Base-by-base conservation (phyloP, 495 filamentous ascomycete species). In the Cudoniella acicularis region DNA sequence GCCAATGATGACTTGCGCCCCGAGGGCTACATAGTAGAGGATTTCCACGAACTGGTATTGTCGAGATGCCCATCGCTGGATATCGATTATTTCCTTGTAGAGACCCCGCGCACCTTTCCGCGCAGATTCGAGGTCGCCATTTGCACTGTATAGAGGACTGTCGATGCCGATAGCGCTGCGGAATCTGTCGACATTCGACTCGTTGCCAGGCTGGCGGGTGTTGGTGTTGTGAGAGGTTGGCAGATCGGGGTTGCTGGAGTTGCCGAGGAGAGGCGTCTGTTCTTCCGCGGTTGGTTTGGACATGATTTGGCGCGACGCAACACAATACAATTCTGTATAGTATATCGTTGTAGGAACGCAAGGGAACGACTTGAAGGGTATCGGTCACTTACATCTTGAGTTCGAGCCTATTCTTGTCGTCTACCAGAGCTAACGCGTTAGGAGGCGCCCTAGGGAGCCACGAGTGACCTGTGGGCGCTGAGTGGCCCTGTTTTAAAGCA, bases 1-100 rank as follows among this genome's bases (percentile, higher is more conserved):
- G 1, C 71, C 71, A 24, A 73, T 62, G 10, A 72, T 63, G 24
- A 73, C 51, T 49, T 73, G 69, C 16, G 49, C 26, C 1, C 47
- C 52, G 52, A 66, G 55, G 1, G 57, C 42, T 10, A 54, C 3
- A 56, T 66, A 66, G 27, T 60, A 63, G 3, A 66, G 24, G 10
- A 41, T 9, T 17, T 66, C 60, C 17, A 63, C 43, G 10, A 56
- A 0, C 6, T 42, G 56, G 24, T 57, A 63, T 55, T 60, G 60
- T 16, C 36, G 40, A n/a, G 21, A 49, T 9, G 27, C 47, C 2
- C 13, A 40, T 21, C 47, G 45, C 45, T 60, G 56, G 10, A n/a
- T 23, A 26, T 27, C 27, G 52, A 66, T 60, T 22, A 66, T 54
- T 27, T 60, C 49, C 23, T 47, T 50, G 60, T 66, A 66, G 10